Evolutionary conservation across 768 basidiomycete species (phyloP), one percentile per base, ranked within the genome.

Genomic region (Lactarius psammicola): DNA sequence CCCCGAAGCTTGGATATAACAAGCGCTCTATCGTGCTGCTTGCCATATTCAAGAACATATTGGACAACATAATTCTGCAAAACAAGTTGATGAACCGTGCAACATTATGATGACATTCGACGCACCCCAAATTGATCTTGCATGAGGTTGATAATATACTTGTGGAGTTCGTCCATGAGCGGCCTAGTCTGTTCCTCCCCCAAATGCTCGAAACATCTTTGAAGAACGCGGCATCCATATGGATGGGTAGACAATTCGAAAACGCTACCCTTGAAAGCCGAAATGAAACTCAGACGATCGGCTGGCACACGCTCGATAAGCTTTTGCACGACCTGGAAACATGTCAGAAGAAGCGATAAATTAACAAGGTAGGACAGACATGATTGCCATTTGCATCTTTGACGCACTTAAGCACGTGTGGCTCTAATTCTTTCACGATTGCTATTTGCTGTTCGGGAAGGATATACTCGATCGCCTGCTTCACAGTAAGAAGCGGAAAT

Each of bases 351-450:
- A 60, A 67, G 58, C 70, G 55, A 17, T 7, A 42, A 26, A 13
- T 30, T n/a, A n/a, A 54, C 53, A 33, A 59, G 30, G 66, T 26
- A 30, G 17, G n/a, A 76, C 84, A 67, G 75, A 97, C 95, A 78
- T 98, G 95, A 71, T 98, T 98, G 63, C 92, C 94, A 71, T 98
- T 95, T 23, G 89, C 85, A 72, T 96, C 93, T 73, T 90, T 90
- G 67, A 96, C 92, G 71, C 93, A 95, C 71, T 85, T 85, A 59
- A 98, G 78, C 34, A 96, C 85, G 70, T 92, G 85, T 0, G 85
- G 83, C 67, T 93, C 88, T 51, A 98, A 80, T 76, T 94, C 93
- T 63, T 80, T 82, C 26, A 97, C 87, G 56, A 98, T 85, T 20
- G 76, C 69, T 20, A 80, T 80, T 76, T 95, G 93, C 70, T 95